Evolutionary conservation across 2,329 filamentous ascomycete species (phyloP).

Genomic region (Zasmidium cellare): DNA sequence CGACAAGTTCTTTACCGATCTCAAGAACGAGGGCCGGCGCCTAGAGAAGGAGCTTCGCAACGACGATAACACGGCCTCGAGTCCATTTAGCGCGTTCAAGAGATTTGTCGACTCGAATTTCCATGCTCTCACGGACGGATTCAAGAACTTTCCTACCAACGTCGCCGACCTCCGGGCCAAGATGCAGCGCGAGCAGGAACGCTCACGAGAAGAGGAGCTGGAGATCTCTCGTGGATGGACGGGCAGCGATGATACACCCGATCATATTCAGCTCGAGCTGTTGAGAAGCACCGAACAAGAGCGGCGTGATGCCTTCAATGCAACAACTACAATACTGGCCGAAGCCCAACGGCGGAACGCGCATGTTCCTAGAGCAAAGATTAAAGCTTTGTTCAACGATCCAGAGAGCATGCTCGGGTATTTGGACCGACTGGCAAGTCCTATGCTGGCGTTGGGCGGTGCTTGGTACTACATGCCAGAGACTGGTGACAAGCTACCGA

Average conservation of each 20-base stretch:
- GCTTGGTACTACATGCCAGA: conserved; percentile 23
- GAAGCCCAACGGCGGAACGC: conserved; percentile 28
- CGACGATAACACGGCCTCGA: conserved; percentile 33
- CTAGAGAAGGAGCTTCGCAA: conserved; percentile 5
- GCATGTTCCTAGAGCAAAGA: conserved; percentile 24
- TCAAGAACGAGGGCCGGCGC: conserved; percentile 13
- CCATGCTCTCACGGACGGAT: conserved; percentile 44
- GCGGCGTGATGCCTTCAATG: conserved; percentile 20
- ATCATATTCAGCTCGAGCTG: conserved; percentile 21
- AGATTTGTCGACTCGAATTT: conserved; percentile 61
- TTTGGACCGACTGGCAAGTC: conserved; percentile 21
- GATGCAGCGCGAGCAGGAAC: conserved; percentile 26
- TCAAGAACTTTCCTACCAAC: conserved; percentile 53
- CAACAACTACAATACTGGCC: conserved; percentile 23
- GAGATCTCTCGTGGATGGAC: conserved; percentile 31
- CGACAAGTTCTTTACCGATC: conserved; percentile 14
- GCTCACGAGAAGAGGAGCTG: conserved; percentile 22
- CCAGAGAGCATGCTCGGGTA: conserved; percentile 13
- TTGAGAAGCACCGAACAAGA: conserved; percentile 17
- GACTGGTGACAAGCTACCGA: conserved; percentile 16
- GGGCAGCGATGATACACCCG: conserved; percentile 22
- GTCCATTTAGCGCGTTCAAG: conserved; percentile 62
- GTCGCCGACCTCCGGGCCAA: conserved; percentile 36
- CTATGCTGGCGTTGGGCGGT: conserved; percentile 19
- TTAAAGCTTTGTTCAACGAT: conserved; percentile 31